These are phyloP conservation scores for Annulohypoxylon maeteangense DNA, from an alignment of 495 filamentous ascomycete genomes.

Conservation along the genomic window DNA sequence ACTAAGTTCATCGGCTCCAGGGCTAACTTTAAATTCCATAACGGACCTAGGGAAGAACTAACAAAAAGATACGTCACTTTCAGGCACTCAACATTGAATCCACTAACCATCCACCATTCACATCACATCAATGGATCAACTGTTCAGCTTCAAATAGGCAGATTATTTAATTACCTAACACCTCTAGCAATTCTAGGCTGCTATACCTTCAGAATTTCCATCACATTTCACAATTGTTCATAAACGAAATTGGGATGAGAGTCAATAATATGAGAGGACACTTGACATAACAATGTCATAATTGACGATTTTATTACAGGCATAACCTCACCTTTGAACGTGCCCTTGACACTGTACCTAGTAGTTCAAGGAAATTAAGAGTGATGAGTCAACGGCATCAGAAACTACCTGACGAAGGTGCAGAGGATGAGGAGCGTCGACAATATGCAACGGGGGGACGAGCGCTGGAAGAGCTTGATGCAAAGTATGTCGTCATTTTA, in stretches of 20 bases:
- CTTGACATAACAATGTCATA: not conserved
- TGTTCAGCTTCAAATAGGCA: conserved; percentile 17
- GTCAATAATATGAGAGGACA: not conserved
- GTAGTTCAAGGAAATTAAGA: not conserved
- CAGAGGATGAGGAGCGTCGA: conserved; percentile 60
- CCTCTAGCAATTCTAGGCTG: not conserved
- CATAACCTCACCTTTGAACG: not conserved
- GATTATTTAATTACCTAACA: too few species aligned
- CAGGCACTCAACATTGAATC: not conserved
- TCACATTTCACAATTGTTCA: not conserved
- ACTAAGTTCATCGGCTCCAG: not conserved
- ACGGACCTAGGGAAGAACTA: not conserved
- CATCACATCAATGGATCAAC: not conserved
- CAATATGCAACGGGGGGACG: conserved; percentile 59
- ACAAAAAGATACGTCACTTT: conserved; percentile 7
- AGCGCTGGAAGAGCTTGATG: conserved; percentile 67
- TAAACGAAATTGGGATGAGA: not conserved
- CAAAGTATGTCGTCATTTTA: conserved; percentile 63
- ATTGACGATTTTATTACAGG: not conserved
- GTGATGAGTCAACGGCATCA: conserved; percentile 43
- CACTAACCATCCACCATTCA: not conserved
- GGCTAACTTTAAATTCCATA: conserved; percentile 13
- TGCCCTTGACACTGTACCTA: not conserved
- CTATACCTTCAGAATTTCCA: not conserved
- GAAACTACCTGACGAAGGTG: conserved; percentile 61